Conservation (phyloP, 2,329 filamentous ascomycete genomes). For the Cercospora sp. region DNA sequence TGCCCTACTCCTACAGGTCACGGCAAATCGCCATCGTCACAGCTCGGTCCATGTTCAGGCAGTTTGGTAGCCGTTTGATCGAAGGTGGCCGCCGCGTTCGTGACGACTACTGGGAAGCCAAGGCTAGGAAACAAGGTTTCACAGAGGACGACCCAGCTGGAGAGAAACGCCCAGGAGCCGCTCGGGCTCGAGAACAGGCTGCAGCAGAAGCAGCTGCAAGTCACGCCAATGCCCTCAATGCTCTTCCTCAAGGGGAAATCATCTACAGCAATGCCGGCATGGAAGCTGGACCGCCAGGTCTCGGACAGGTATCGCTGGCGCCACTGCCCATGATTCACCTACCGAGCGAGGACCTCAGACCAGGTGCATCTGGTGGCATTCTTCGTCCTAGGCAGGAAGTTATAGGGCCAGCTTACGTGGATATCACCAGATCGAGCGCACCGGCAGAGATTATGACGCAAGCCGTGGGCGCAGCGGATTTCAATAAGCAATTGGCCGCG, state of each 20-base stretch:
- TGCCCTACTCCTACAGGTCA: constrained; percentile 97
- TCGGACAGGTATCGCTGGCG: constrained; percentile 68
- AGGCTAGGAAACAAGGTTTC: constrained; percentile 95
- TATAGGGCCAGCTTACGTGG: constrained; percentile 81
- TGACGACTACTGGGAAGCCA: constrained; percentile 98
- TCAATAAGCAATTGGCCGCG: constrained; percentile 79
- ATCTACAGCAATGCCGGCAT: constrained; percentile 69
- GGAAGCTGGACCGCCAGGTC: constrained; percentile 43
- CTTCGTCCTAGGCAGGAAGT: constrained; percentile 89
- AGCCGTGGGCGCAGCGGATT: constrained; percentile 84
- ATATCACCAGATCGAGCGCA: constrained; percentile 74
- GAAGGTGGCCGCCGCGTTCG: constrained; percentile 85
- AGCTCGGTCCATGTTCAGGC: constrained; percentile 95
- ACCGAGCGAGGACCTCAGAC: constrained; percentile 73
- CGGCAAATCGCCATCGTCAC: constrained; percentile 98
- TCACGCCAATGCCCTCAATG: constrained; percentile 57
- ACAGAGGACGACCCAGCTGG: constrained; percentile 94
- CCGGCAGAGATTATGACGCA: constrained; percentile 80
- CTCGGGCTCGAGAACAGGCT: constrained; percentile 81
- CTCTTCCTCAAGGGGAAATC: constrained; percentile 77
- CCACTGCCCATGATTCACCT: constrained; percentile 83
- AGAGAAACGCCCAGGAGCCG: constrained; percentile 90
- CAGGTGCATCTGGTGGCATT: constrained; percentile 77
- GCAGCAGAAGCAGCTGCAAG: constrained; percentile 65
- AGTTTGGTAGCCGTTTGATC: constrained; percentile 94